A percentile compares a stretch with the other conserved stretches of the same genome.
Evolutionary conservation across 495 filamentous ascomycete species (phyloP).

Genomic region (Clohesyomyces aquaticus): DNA sequence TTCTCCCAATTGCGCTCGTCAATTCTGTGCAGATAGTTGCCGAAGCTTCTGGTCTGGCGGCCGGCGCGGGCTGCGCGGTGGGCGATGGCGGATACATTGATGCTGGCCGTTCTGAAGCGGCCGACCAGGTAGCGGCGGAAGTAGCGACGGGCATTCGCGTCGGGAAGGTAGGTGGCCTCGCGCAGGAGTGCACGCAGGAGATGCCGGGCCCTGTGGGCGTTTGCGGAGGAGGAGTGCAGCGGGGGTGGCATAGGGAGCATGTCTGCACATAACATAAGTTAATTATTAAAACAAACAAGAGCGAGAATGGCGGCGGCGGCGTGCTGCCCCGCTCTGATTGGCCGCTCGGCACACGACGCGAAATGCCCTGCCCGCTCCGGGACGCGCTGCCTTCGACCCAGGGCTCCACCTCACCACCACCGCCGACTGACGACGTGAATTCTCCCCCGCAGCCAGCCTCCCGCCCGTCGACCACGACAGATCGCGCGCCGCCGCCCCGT

Average conservation of each 20-base stretch:
- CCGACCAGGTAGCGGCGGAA: slow-evolving; percentile 59
- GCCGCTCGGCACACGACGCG: not conserved
- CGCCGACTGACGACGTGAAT: slow-evolving; percentile 1
- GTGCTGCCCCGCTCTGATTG: not conserved
- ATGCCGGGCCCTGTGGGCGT: slow-evolving; percentile 46
- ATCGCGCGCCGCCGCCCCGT: not conserved
- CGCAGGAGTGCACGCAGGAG: slow-evolving; percentile 79
- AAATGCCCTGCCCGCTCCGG: no score
- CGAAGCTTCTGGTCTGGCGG: slow-evolving; percentile 1
- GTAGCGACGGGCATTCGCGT: slow-evolving; percentile 65
- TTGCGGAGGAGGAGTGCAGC: slow-evolving; percentile 7
- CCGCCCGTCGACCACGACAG: no score
- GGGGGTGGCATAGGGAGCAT: slow-evolving; percentile 18
- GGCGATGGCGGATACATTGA: slow-evolving; percentile 47
- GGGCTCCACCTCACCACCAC: not conserved
- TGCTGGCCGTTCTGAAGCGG: slow-evolving; percentile 64
- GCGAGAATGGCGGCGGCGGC: not conserved
- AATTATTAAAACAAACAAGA: not conserved
- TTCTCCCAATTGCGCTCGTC: slow-evolving; percentile 14
- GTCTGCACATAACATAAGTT: not conserved
- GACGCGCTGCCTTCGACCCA: not conserved
- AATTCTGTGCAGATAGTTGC: slow-evolving; percentile 7
- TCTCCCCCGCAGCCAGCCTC: no score
- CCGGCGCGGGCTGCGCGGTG: slow-evolving; percentile 13
- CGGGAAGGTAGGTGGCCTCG: slow-evolving; percentile 83